Percentiles rank a stretch among this genome's conserved stretches.
Evolutionary conservation across 768 basidiomycete genomes (phyloP).

Genomic region (Chlorophyllum brunneum): DNA sequence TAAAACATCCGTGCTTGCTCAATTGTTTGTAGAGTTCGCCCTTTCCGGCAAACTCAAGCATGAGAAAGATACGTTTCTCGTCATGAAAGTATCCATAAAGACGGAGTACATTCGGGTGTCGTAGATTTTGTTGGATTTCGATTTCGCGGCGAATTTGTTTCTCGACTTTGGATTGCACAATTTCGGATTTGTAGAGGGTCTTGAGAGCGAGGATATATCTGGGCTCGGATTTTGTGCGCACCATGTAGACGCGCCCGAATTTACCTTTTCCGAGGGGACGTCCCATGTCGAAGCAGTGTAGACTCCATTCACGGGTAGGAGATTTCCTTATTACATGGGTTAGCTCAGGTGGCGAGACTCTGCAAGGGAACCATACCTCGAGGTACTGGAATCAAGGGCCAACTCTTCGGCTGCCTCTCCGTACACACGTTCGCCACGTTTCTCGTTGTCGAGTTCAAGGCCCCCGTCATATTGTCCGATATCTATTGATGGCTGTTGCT

Average conservation of each 20-base stretch:
- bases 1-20: constrained; percentile 79
- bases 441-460: constrained; percentile 85
- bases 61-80: constrained; percentile 94
- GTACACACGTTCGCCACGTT: constrained; percentile 65
- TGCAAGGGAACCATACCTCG: constrained; percentile 40
- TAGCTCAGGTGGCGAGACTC: background rate
- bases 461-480: constrained; percentile 97
- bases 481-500: constrained; percentile 45
- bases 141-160: constrained; percentile 97
- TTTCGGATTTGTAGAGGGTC: constrained; percentile 94
- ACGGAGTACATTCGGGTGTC: constrained; percentile 92
- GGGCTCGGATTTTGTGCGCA: constrained; percentile 84
- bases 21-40: constrained; percentile 98
- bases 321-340: constrained; percentile 37
- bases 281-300: constrained; percentile 90
- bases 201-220: constrained; percentile 96
- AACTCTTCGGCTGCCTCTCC: constrained; percentile 79
- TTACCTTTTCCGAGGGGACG: constrained; percentile 98
- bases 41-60: constrained; percentile 96
- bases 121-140: constrained; percentile 94
- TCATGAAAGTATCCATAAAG: constrained; percentile 99
- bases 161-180: constrained; percentile 87
- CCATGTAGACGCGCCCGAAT: constrained; percentile 98
- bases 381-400: constrained; percentile 80
- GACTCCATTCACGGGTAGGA: constrained; percentile 81